Conservation (phyloP, 495 filamentous ascomycete genomes). For the Penicillium manginii region DNA sequence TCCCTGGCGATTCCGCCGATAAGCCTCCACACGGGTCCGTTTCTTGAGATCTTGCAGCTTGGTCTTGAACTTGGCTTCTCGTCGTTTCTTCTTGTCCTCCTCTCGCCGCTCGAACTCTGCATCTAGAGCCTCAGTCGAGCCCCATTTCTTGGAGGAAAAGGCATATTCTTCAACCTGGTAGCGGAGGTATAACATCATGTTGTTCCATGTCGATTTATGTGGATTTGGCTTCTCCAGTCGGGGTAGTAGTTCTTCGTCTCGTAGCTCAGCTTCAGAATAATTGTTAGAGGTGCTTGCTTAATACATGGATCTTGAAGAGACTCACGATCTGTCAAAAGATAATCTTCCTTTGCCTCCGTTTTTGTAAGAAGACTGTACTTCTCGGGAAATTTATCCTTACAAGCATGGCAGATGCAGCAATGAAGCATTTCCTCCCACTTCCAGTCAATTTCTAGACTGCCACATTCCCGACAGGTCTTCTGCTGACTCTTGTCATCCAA, state of each 20-base stretch:
- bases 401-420: slow-evolving; percentile 70
- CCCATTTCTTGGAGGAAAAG: slow-evolving; percentile 82
- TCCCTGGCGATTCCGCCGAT: slow-evolving; percentile 64
- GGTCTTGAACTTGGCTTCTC: slow-evolving; percentile 88
- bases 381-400: slow-evolving; percentile 87
- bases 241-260: slow-evolving; percentile 82
- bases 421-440: slow-evolving; percentile 85
- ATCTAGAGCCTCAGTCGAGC: slow-evolving; percentile 79
- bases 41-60: slow-evolving; percentile 91
- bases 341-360: slow-evolving; percentile 94
- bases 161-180: slow-evolving; percentile 95
- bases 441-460: slow-evolving; percentile 85
- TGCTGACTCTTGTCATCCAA: slow-evolving; percentile 62
- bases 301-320: background rate
- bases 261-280: slow-evolving; percentile 69
- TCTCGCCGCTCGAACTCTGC: slow-evolving; percentile 85
- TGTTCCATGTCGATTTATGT: slow-evolving; percentile 93
- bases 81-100: slow-evolving; percentile 79
- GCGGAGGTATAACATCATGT: slow-evolving; percentile 96
- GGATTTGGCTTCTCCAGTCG: slow-evolving; percentile 90
- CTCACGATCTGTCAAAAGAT: slow-evolving; percentile 90
- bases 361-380: slow-evolving; percentile 94
- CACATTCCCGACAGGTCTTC: slow-evolving; percentile 83
- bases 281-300: background rate
- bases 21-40: slow-evolving; percentile 89